Base-by-base conservation (phyloP, 306 rosid species). In the Citrullus colocynthis region DNA sequence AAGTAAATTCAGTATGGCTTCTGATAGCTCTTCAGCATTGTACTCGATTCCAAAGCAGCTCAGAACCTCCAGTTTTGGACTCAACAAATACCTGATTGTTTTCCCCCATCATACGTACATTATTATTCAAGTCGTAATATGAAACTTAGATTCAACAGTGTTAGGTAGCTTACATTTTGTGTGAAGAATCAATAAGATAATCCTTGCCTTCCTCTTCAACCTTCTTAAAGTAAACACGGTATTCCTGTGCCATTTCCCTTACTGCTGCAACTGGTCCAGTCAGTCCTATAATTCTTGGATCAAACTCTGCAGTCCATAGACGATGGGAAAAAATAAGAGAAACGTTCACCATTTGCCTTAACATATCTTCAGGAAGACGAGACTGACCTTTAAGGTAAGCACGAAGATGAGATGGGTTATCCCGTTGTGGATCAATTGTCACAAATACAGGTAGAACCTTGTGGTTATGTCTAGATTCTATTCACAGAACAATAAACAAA, bases 161-260 rank as follows among this genome's bases (percentile, higher is more conserved):
- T 78, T 24, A 48, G 65, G 32, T 63, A 36, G 66, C 93, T 84
- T 91, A 94, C 98, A 91, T 89, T 87, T 78, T 89, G 80, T 94
- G 98, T 55, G 96, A 90, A 84, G 89, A 83, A 69, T 94, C 98
- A 51, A 91, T 90, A 66, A 94, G 98, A 86, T 94, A 94, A 84
- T 94, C 98, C 61, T 79, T 87, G 7, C 94, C 90, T 12, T 94
- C 98, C 76, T 94, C 98, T 82, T 91, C 96, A 24, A 94, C 82
- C 89, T 87, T 88, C 82, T 81, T 91, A 74, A 89, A 94, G 81
- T 78, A 91, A 75, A 89, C 90, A 6, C 97, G 94, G 73, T 88
- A 91, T 78, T 91, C 94, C 83, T 91, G 98, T 20, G 98, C 95
- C 90, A 94, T 87, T 87, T 91, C 94, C 89, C 97, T 85, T 78